Evolutionary conservation across 805 yeast species (phyloP).

Genomic region (Ogataea nakhonphanomensis): DNA sequence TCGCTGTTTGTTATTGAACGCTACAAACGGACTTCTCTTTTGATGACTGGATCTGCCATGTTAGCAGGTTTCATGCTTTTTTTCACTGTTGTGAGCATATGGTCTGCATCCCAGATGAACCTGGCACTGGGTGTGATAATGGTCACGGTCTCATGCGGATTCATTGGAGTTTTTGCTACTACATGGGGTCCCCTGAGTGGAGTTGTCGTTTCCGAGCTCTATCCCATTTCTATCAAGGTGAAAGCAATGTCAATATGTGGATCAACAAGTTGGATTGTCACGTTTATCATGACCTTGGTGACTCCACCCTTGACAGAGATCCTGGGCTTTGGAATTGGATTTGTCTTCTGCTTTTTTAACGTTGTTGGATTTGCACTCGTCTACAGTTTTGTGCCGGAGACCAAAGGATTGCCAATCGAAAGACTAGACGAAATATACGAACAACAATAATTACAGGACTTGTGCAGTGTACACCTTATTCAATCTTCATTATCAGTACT

Average conservation of each 20-base stretch:
- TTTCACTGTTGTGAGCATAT: conserved; percentile 56
- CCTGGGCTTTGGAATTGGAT: conserved; percentile 68
- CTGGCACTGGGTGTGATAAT: conserved; percentile 51
- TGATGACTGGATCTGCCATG: conserved; percentile 45
- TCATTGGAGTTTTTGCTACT: conserved; percentile 61
- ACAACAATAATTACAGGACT: conserved; percentile 4
- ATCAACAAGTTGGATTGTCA: conserved; percentile 60
- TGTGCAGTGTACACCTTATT: conserved; percentile 2
- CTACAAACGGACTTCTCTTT: conserved; percentile 44
- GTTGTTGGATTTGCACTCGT: conserved; percentile 25
- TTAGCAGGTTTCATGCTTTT: conserved; percentile 52
- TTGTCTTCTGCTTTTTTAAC: conserved; percentile 40
- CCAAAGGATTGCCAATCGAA: conserved; percentile 23
- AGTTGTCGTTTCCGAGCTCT: conserved; percentile 61
- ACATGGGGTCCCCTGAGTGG: conserved; percentile 76
- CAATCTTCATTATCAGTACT: conserved; percentile 34
- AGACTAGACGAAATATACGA: conserved; percentile 25
- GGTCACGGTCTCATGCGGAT: conserved; percentile 51
- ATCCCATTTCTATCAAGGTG: conserved; percentile 58
- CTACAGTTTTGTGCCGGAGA: conserved; percentile 32
- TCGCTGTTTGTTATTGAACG: conserved; percentile 47
- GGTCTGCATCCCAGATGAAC: conserved; percentile 32
- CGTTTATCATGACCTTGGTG: conserved; percentile 60
- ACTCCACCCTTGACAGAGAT: conserved; percentile 63
- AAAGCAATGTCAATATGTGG: conserved; percentile 54